Conservation (phyloP, 768 basidiomycete species). For the Favolaschia claudopus region DNA sequence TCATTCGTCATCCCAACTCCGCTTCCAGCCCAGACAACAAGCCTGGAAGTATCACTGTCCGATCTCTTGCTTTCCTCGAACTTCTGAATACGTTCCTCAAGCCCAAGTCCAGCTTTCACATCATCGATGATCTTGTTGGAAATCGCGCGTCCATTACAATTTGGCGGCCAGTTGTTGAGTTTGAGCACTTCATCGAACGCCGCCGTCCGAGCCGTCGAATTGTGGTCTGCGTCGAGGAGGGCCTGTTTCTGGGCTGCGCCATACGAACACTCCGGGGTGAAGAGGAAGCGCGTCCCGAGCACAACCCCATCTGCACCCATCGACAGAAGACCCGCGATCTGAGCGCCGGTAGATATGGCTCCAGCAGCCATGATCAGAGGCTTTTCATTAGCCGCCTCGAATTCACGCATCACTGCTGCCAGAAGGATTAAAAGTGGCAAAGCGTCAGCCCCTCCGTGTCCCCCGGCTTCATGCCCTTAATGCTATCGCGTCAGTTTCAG, state of each 20-base stretch:
- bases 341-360: conserved; percentile 59
- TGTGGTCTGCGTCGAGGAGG: conserved; percentile 32
- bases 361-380: conserved; percentile 65
- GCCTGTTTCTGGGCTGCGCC: conserved; percentile 30
- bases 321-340: conserved; percentile 57
- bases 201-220: conserved; percentile 47
- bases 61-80: conserved; percentile 37
- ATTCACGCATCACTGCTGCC: neutral
- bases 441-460: conserved; percentile 41
- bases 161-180: conserved; percentile 49
- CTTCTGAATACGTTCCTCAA: conserved; percentile 38
- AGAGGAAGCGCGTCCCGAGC: conserved; percentile 65
- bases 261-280: conserved; percentile 54
- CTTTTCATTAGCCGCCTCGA: conserved; percentile 22
- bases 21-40: conserved; percentile 52
- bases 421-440: neutral
- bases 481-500: conserved; percentile 20
- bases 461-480: conserved; percentile 58
- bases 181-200: conserved; percentile 52
- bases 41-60: conserved; percentile 38
- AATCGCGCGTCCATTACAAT: conserved; percentile 54
- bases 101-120: conserved; percentile 35
- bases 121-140: conserved; percentile 44
- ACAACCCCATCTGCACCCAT: conserved; percentile 63
- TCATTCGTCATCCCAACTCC: conserved; percentile 46